Conservation (phyloP, 768 basidiomycete species). For the Clavulina sp. region DNA sequence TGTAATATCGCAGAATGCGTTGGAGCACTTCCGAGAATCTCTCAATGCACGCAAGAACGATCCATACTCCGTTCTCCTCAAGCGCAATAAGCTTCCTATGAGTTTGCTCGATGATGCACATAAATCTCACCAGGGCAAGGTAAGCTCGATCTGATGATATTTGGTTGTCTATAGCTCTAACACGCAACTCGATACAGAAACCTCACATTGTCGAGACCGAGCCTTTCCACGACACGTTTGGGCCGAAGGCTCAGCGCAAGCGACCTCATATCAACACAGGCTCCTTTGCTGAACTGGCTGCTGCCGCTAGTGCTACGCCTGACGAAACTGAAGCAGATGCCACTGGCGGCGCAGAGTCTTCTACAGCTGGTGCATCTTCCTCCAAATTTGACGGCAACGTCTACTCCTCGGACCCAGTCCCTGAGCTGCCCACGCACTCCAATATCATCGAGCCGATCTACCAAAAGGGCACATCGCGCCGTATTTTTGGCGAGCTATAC, state of each 20-base stretch:
- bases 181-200: constrained; percentile 23
- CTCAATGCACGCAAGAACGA: constrained; percentile 72
- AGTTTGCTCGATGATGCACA: constrained; percentile 79
- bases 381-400: constrained; percentile 23
- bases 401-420: background rate
- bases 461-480: constrained; percentile 82
- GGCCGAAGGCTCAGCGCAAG: constrained; percentile 90
- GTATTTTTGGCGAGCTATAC: constrained; percentile 96
- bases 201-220: constrained; percentile 94
- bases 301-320: constrained; percentile 17
- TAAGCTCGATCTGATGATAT: constrained; percentile 14
- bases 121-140: constrained; percentile 67
- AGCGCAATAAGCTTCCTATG: constrained; percentile 94
- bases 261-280: constrained; percentile 74
- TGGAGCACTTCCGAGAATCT: constrained; percentile 91
- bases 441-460: constrained; percentile 61
- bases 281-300: constrained; percentile 75
- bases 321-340: background rate
- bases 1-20: constrained; percentile 88
- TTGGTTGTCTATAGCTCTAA: background rate
- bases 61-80: constrained; percentile 87
- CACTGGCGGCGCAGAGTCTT: constrained; percentile 27
- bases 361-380: constrained; percentile 16
- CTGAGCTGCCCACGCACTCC: background rate
- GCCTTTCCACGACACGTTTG: constrained; percentile 87